Evolutionary conservation across 2,329 filamentous ascomycete genomes (phyloP), one percentile per base, ranked within the genome.

Genomic region (Raffaelea deltoideospora): DNA sequence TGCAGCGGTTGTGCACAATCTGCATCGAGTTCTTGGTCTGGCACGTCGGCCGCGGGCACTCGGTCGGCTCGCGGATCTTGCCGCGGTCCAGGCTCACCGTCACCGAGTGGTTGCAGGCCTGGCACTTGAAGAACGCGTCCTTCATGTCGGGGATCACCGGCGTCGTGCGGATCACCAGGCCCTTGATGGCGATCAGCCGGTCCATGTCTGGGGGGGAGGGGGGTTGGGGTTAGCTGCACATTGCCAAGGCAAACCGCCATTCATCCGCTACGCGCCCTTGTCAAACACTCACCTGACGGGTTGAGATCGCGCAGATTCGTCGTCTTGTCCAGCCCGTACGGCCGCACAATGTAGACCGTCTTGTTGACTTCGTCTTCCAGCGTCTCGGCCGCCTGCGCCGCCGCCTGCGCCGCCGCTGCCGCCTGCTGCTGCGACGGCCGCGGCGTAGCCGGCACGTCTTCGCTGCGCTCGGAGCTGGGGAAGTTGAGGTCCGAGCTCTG

Each of bases 121-220:
- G 83, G 61, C 90, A 98, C 44, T 84, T 81, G 72, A 98, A 98
- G 61, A 94, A 95, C 1, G 90, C 90, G 53, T 94, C 84, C 60
- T 92, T 95, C 92, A 98, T 98, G 50, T 98, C 90, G 1, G 90
- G 90, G 45, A 98, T 96, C 45, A 98, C 83, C 1, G 90, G 86
- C 0, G 90, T 96, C 3, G 90, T 82, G 43, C 90, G 78, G 50
- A 98, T 98, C 42, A 98, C 90, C 14, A 98, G 68, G 32, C 90
- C 90, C 59, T 96, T 98, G 58, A 98, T 79, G 46, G 79, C 84
- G 46, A 98, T 79, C 45, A 98, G 72, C 53, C 92, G 92, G 59
- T 98, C 92, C 73, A 96, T 94, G 52, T 96, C 85, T 70, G 47
- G n/a, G n/a, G n/a, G n/a, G n/a, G n/a, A n/a, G n/a, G n/a, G n/a